phyloP scores from a whole-genome alignment of 768 basidiomycete genomes.

The Trichaptum fuscoviolaceum region DNA sequence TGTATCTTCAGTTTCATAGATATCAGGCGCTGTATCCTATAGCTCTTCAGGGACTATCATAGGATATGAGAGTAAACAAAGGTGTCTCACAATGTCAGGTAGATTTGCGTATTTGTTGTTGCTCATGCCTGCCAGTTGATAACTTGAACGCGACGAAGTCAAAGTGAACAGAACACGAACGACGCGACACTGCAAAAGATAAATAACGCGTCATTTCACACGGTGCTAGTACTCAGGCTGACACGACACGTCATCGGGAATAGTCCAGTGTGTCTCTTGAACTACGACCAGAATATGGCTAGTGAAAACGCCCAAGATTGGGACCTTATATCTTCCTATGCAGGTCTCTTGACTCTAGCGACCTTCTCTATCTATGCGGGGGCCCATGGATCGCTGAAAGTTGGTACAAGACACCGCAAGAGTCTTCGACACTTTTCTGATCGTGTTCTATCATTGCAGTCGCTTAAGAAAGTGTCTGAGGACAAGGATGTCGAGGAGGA shows the following conservation, averaged over 20 bases:
- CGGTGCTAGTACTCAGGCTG: background rate
- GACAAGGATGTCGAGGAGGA: conserved; percentile 21
- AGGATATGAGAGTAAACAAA: conserved; percentile 12
- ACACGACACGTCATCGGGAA: background rate
- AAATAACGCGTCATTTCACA: too few relatives aligned
- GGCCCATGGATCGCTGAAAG: conserved; percentile 62
- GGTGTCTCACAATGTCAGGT: conserved; percentile 91
- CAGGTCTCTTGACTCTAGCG: conserved; percentile 62
- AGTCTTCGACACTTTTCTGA: background rate
- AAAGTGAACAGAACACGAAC: background rate
- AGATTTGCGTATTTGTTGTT: conserved; percentile 79
- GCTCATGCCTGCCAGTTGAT: conserved; percentile 37
- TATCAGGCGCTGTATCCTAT: conserved; percentile 86
- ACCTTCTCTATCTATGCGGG: conserved; percentile 64
- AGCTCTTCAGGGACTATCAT: background rate
- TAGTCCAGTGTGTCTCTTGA: background rate
- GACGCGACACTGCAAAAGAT: too few relatives aligned
- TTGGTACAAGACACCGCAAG: conserved; percentile 29
- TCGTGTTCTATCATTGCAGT: background rate
- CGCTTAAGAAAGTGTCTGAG: conserved; percentile 8
- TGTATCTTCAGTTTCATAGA: conserved; percentile 88
- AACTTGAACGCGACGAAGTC: background rate
- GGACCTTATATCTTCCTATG: conserved; percentile 63
- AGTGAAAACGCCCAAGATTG: conserved; percentile 31
- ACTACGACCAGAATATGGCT: background rate